These are phyloP conservation scores for Hypomyces rosellus DNA, from an alignment of 2,329 filamentous ascomycete genomes.

Conservation along the genomic window DNA sequence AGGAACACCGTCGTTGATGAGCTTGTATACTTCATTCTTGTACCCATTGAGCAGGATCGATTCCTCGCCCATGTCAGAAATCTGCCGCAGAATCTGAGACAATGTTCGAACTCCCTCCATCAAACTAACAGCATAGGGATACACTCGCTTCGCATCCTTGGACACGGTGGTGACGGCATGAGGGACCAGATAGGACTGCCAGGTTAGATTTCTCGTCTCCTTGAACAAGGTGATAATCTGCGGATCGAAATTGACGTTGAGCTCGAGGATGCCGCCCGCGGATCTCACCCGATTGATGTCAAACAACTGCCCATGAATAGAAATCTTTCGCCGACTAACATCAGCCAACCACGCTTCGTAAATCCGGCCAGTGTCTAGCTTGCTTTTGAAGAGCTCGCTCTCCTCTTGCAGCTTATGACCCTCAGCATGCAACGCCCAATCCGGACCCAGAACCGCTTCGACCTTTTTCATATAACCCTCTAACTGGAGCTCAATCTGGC, in stretches of 20 bases:
- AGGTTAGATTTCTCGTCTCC: slow-evolving; percentile 90
- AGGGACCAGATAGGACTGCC: slow-evolving; percentile 91
- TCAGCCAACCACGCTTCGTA: slow-evolving; percentile 95
- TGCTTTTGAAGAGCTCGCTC: slow-evolving; percentile 89
- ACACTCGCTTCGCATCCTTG: slow-evolving; percentile 97
- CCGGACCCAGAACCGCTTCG: slow-evolving; percentile 91
- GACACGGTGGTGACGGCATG: slow-evolving; percentile 93
- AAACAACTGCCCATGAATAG: slow-evolving; percentile 88
- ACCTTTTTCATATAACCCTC: slow-evolving; percentile 98
- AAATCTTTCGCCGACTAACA: slow-evolving; percentile 80
- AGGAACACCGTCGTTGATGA: slow-evolving; percentile 81
- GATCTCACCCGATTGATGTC: slow-evolving; percentile 81
- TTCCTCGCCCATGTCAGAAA: slow-evolving; percentile 80
- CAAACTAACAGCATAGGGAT: slow-evolving; percentile 92
- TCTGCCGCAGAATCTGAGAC: slow-evolving; percentile 78
- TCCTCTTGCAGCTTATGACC: slow-evolving; percentile 90
- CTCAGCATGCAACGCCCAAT: slow-evolving; percentile 91
- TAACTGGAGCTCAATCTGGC: slow-evolving; percentile 93
- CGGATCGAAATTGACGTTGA: slow-evolving; percentile 92
- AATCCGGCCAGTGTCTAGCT: slow-evolving; percentile 87
- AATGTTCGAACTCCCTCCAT: slow-evolving; percentile 98
- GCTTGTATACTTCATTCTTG: slow-evolving; percentile 77
- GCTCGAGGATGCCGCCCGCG: slow-evolving; percentile 81
- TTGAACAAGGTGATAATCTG: slow-evolving; percentile 98
- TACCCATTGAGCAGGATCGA: slow-evolving; percentile 85